Conservation (phyloP, 129 eudicot genomes). For the Arctium minus region DNA sequence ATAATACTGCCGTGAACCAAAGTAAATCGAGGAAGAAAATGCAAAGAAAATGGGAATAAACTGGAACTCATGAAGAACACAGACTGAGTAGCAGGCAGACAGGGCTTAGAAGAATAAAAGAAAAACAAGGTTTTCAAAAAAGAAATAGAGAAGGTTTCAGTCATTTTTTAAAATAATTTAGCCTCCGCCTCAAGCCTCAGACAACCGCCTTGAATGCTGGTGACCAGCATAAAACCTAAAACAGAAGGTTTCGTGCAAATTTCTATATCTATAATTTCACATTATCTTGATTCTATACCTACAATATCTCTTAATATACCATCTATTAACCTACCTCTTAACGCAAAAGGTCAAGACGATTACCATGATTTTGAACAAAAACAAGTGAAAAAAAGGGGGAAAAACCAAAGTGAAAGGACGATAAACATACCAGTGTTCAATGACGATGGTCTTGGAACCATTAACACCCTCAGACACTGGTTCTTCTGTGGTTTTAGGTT, state of each 20-base stretch:
- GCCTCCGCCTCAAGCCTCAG: too few relatives aligned
- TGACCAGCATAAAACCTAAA: too few relatives aligned
- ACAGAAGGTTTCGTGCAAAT: background rate
- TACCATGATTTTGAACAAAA: background rate
- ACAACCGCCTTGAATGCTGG: too few relatives aligned
- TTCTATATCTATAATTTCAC: background rate
- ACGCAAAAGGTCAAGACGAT: background rate
- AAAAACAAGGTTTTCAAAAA: too few relatives aligned
- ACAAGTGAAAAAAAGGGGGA: background rate
- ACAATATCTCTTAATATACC: background rate
- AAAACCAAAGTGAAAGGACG: background rate
- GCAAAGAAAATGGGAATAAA: too few relatives aligned
- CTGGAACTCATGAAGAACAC: too few relatives aligned
- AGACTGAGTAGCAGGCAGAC: too few relatives aligned
- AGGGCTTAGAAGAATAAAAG: too few relatives aligned
- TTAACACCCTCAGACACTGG: background rate
- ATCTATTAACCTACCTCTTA: background rate
- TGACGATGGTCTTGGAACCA: conserved; percentile 37
- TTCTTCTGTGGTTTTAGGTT: conserved; percentile 16
- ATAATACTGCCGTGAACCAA: too few relatives aligned
- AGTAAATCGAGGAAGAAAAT: too few relatives aligned
- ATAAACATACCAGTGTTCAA: conserved; percentile 45
- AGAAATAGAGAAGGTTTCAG: too few relatives aligned
- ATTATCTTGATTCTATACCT: background rate
- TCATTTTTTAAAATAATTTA: too few relatives aligned